Conservation (phyloP, 2,329 filamentous ascomycete genomes). For the Cladosporium velox region DNA sequence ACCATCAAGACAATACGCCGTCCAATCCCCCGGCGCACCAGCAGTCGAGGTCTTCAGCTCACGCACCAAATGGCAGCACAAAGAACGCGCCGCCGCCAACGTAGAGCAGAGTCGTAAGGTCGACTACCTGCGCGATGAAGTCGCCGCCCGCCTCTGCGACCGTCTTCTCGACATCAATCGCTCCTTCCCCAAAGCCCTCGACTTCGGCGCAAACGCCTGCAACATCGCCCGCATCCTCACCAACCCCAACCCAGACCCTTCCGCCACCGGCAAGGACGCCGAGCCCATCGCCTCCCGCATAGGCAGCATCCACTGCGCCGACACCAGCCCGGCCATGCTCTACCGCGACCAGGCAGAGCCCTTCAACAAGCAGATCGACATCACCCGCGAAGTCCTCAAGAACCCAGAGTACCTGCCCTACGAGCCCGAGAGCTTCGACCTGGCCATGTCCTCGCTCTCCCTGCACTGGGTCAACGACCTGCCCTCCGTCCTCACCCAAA, state of each 20-base stretch:
- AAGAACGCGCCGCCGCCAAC: constrained; percentile 77
- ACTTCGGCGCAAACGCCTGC: constrained; percentile 93
- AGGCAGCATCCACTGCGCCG: constrained; percentile 73
- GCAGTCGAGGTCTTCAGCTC: constrained; percentile 90
- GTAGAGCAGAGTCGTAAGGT: constrained; percentile 72
- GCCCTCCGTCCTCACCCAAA: constrained; percentile 77
- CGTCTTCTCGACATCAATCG: constrained; percentile 91
- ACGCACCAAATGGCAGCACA: constrained; percentile 84
- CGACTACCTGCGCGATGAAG: constrained; percentile 92
- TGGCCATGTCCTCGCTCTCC: constrained; percentile 84
- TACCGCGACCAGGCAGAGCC: constrained; percentile 74
- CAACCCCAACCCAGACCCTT: constrained; percentile 61
- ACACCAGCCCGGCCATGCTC: constrained; percentile 75
- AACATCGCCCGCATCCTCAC: constrained; percentile 85
- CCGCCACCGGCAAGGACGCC: constrained; percentile 60
- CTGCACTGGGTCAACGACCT: constrained; percentile 99
- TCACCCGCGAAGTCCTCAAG: constrained; percentile 73
- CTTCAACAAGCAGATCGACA: constrained; percentile 72
- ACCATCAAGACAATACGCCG: constrained; percentile 61
- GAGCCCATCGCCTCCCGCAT: constrained; percentile 72
- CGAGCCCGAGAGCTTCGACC: constrained; percentile 75
- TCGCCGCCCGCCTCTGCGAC: constrained; percentile 81
- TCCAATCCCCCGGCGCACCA: constrained; percentile 74
- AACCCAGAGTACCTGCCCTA: constrained; percentile 77
- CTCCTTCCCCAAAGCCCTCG: constrained; percentile 78